phyloP scores from a whole-genome alignment of 106 monocot species.

The Alisma plantagoaquatica region DNA sequence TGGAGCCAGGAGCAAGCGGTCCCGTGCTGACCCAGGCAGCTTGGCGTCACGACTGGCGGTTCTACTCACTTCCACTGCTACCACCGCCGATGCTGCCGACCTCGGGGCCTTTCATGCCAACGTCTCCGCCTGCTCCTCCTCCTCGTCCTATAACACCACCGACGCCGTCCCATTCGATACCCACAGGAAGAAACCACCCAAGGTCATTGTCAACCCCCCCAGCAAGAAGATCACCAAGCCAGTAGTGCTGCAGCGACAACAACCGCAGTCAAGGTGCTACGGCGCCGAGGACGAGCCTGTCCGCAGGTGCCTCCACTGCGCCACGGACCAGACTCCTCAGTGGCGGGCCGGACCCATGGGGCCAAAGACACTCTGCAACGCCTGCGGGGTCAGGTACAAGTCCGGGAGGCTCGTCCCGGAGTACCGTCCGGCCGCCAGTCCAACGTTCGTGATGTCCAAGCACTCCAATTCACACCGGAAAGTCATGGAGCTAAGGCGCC shows the following conservation, averaged over 20 bases:
- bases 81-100: neutral
- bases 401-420: constrained; percentile 66
- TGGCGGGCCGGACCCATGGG: constrained; percentile 94
- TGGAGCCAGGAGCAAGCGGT: constrained; percentile 74
- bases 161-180: too few species aligned
- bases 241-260: too few species aligned
- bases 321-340: constrained; percentile 81
- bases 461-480: constrained; percentile 42
- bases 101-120: constrained; percentile 1
- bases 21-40: constrained; percentile 36
- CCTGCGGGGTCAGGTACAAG: constrained; percentile 85
- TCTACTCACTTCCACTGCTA: constrained; percentile 9
- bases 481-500: constrained; percentile 32
- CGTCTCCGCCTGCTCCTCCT: neutral
- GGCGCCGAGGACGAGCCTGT: too few species aligned
- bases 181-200: too few species aligned
- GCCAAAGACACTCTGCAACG: constrained; percentile 91
- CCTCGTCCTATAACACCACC: too few species aligned
- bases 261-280: too few species aligned
- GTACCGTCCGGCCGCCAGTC: constrained; percentile 37
- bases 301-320: constrained; percentile 71
- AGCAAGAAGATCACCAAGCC: too few species aligned
- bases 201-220: too few species aligned
- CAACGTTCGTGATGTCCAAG: constrained; percentile 29
- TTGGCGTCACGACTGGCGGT: constrained; percentile 56